These are phyloP conservation scores for Neckera pumila DNA, from an alignment of 225 moss, liverwort and hornwort species.

Conservation along the genomic window DNA sequence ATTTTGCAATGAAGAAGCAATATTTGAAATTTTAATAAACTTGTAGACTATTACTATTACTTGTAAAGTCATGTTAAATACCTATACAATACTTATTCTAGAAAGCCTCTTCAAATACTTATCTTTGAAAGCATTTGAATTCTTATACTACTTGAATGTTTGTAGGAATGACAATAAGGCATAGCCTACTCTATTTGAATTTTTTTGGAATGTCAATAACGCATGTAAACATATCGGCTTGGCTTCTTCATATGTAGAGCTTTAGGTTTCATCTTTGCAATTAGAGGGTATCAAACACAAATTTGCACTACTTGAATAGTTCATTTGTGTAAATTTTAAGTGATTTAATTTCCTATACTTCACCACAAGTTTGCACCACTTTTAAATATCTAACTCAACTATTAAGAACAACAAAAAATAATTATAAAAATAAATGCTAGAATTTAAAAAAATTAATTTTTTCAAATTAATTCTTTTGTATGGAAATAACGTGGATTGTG, in stretches of 20 bases:
- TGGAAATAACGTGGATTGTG: fast-evolving
- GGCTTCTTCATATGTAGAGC: background rate
- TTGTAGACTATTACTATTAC: background rate
- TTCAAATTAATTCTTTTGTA: too few relatives aligned
- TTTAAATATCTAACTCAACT: background rate
- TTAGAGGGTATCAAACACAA: background rate
- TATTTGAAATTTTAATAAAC: background rate
- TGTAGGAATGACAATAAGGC: background rate
- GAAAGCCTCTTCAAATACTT: background rate
- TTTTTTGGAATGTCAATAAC: background rate
- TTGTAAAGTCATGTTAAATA: background rate
- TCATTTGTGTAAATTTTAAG: background rate
- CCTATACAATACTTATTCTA: background rate
- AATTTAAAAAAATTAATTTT: too few relatives aligned
- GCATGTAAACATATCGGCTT: fast-evolving
- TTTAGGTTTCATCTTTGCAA: background rate
- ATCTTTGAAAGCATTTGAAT: background rate
- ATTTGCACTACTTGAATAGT: background rate
- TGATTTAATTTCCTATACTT: background rate
- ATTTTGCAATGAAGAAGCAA: background rate
- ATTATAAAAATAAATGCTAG: background rate
- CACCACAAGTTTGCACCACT: background rate
- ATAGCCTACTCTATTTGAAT: background rate
- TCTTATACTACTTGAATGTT: background rate
- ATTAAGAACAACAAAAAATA: background rate